phyloP scores from a whole-genome alignment of 495 filamentous ascomycete species.

The Aspergillus wentii region DNA sequence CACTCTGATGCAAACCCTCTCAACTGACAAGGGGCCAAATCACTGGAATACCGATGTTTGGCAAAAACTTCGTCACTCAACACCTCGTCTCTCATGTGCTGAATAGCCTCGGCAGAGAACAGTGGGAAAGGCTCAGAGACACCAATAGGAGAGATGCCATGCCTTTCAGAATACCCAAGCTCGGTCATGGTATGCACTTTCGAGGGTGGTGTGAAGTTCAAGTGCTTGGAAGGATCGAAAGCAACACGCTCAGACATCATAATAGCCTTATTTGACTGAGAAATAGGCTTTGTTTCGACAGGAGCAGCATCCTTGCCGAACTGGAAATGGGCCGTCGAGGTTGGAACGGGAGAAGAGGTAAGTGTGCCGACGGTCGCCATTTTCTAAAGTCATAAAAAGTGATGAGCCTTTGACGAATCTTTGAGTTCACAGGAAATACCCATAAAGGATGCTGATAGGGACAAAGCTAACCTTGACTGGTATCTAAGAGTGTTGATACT shows the following conservation, averaged over 20 bases:
- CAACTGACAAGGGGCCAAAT: constrained; percentile 60
- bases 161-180: constrained; percentile 47
- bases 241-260: constrained; percentile 8
- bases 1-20: constrained; percentile 67
- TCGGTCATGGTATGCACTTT: constrained; percentile 57
- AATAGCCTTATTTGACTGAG: too few species aligned
- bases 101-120: constrained; percentile 63
- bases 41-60: constrained; percentile 60
- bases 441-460: too few species aligned
- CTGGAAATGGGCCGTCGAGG: constrained; percentile 2
- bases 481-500: too few species aligned
- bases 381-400: constrained; percentile 1
- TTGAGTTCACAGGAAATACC: neutral
- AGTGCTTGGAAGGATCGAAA: constrained; percentile 53
- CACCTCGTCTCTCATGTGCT: constrained; percentile 62
- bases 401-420: neutral
- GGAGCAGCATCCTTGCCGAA: constrained; percentile 2
- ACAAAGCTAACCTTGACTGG: too few species aligned
- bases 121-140: constrained; percentile 70
- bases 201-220: constrained; percentile 46
- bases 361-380: constrained; percentile 15
- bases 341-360: constrained; percentile 5
- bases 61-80: constrained; percentile 57
- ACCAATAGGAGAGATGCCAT: constrained; percentile 59
- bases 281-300: constrained; percentile 2